Conservation (phyloP, 495 filamentous ascomycete genomes). For the Penicillium chermesinum region DNA sequence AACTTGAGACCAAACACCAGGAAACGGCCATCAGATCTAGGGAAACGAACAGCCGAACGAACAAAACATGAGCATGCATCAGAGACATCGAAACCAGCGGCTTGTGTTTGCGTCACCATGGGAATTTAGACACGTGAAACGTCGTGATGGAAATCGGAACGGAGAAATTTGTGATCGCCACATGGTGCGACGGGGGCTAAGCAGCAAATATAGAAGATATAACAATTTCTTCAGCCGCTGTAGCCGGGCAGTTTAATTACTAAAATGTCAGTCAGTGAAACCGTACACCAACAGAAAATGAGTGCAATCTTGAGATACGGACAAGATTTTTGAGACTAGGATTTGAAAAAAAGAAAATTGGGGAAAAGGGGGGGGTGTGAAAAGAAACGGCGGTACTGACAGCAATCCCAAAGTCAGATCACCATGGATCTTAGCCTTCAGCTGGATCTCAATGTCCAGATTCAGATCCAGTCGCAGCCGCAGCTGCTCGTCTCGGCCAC, state of each 20-base stretch:
- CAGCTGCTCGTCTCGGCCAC: conserved; percentile 64
- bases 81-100: conserved; percentile 8
- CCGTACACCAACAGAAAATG: conserved; percentile 3
- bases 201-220: conserved; percentile 4
- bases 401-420: conserved; percentile 81
- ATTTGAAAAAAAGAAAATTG: not conserved
- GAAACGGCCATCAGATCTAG: conserved; percentile 10
- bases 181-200: not conserved
- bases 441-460: conserved; percentile 80
- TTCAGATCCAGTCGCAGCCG: conserved; percentile 76
- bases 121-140: not conserved
- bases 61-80: conserved; percentile 2
- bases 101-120: conserved; percentile 15
- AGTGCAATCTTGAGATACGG: not conserved
- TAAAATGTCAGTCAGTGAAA: conserved; percentile 24
- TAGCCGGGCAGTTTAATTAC: conserved; percentile 20
- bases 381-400: conserved; percentile 48
- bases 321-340: not conserved
- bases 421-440: conserved; percentile 90
- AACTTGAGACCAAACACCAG: conserved; percentile 9
- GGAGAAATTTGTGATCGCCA: not conserved
- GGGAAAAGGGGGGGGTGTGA: not conserved
- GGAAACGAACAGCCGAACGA: conserved; percentile 1
- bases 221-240: conserved; percentile 17
- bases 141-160: not conserved